Conservation (phyloP, 345 rosid genomes). For the Angophora floribunda region DNA sequence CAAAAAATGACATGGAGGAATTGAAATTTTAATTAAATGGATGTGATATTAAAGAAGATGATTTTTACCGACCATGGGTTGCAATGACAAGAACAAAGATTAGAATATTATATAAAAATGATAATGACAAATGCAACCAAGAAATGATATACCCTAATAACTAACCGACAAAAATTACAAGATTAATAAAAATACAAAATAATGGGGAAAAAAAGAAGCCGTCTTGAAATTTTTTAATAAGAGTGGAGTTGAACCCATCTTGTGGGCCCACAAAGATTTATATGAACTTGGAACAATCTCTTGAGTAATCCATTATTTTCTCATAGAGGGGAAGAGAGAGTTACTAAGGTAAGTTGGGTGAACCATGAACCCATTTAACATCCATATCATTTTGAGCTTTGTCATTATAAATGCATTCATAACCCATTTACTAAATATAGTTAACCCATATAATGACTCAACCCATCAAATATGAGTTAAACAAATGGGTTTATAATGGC, state of each 20-base stretch:
- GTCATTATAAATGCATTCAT: background rate
- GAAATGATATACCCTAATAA: background rate
- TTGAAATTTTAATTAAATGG: background rate
- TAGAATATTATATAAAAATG: background rate
- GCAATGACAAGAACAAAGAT: background rate
- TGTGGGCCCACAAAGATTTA: accelerated
- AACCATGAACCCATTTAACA: background rate
- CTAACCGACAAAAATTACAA: background rate
- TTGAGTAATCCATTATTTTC: background rate
- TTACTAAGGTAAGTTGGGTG: background rate
- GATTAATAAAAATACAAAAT: background rate
- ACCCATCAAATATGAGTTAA: background rate
- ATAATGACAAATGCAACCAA: background rate
- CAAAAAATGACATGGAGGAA: background rate
- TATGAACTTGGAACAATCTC: background rate
- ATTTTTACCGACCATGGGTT: background rate
- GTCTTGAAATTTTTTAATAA: background rate
- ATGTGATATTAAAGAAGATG: background rate
- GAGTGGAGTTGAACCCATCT: background rate
- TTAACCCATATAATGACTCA: too few species aligned
- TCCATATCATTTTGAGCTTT: background rate
- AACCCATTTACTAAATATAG: too few species aligned
- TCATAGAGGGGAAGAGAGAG: background rate
- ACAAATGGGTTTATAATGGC: too few species aligned
- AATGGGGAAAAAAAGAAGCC: background rate